phyloP scores from a whole-genome alignment of 75 land plant genomes.

The Selaginella moellendorffii region DNA sequence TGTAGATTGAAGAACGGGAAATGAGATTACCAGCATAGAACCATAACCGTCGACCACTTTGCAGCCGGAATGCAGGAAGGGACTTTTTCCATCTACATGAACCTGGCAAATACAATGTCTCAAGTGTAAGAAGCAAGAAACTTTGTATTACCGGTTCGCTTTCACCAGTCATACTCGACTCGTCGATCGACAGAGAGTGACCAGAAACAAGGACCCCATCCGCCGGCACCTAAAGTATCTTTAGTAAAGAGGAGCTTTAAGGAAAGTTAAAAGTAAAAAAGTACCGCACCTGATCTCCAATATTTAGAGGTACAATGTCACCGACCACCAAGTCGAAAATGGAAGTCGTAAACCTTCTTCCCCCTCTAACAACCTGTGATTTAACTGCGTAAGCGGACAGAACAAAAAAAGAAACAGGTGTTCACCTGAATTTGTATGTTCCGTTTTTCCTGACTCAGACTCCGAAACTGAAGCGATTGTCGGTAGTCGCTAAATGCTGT shows the following conservation, averaged over 20 bases:
- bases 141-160: constrained; percentile 23
- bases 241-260: not conserved
- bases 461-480: constrained; percentile 67
- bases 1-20: no score
- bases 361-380: constrained; percentile 51
- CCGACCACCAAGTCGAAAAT: constrained; percentile 78
- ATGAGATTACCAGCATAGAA: constrained; percentile 1
- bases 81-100: not conserved
- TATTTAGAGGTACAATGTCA: constrained; percentile 66
- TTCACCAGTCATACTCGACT: constrained; percentile 30
- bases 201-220: constrained; percentile 22
- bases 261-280: not conserved
- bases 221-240: constrained; percentile 18
- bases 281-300: constrained; percentile 56
- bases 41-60: constrained; percentile 9
- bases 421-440: constrained; percentile 55
- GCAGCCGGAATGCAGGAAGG: not conserved
- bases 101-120: no score
- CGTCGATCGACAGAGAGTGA: constrained; percentile 19
- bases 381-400: not conserved
- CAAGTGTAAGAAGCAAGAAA: no score
- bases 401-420: not conserved
- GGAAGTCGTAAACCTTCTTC: constrained; percentile 46
- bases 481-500: constrained; percentile 55
- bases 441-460: constrained; percentile 56